A percentile compares a stretch with the other conserved stretches of the same genome.
Conservation (phyloP, 495 filamentous ascomycete genomes). For the Podospora australis region DNA sequence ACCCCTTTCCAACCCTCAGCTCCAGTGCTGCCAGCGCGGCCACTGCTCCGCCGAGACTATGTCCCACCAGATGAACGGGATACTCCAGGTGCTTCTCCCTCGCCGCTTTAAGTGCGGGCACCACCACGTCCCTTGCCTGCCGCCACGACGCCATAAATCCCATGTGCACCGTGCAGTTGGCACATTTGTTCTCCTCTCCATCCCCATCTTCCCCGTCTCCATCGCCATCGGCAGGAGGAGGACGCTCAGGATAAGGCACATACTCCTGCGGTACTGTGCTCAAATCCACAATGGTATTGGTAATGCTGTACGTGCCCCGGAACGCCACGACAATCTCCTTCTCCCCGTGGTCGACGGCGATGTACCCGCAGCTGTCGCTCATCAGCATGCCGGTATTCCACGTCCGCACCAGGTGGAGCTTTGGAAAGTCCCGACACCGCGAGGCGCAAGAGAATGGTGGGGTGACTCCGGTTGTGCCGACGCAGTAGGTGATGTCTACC, state of each 20-base stretch:
- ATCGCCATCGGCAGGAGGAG: slow-evolving; percentile 40
- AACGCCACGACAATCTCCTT: slow-evolving; percentile 81
- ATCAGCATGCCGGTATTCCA: slow-evolving; percentile 87
- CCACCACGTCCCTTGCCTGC: slow-evolving; percentile 56
- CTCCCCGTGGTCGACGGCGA: slow-evolving; percentile 68
- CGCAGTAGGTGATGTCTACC: slow-evolving; percentile 93
- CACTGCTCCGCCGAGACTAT: slow-evolving; percentile 89
- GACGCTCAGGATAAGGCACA: slow-evolving; percentile 64
- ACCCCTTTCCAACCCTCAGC: slow-evolving; percentile 47
- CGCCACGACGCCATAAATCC: slow-evolving; percentile 84
- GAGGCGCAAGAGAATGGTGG: slow-evolving; percentile 80
- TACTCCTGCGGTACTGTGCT: slow-evolving; percentile 85
- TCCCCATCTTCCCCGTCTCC: slow-evolving; percentile 18
- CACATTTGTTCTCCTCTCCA: slow-evolving; percentile 39
- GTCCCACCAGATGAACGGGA: slow-evolving; percentile 70
- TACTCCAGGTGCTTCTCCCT: slow-evolving; percentile 60
- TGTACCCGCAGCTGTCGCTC: slow-evolving; percentile 89
- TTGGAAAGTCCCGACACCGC: slow-evolving; percentile 72
- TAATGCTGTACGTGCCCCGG: slow-evolving; percentile 86
- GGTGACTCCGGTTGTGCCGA: slow-evolving; percentile 70
- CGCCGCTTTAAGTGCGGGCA: slow-evolving; percentile 52
- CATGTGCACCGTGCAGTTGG: slow-evolving; percentile 83
- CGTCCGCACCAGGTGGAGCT: slow-evolving; percentile 70
- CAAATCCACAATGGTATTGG: slow-evolving; percentile 84
- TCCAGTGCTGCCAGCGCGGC: slow-evolving; percentile 83